A percentile compares a stretch with the other conserved stretches of the same genome.
Conservation (phyloP, 176 grass and related monocot genomes). For the Puya raimondii region DNA sequence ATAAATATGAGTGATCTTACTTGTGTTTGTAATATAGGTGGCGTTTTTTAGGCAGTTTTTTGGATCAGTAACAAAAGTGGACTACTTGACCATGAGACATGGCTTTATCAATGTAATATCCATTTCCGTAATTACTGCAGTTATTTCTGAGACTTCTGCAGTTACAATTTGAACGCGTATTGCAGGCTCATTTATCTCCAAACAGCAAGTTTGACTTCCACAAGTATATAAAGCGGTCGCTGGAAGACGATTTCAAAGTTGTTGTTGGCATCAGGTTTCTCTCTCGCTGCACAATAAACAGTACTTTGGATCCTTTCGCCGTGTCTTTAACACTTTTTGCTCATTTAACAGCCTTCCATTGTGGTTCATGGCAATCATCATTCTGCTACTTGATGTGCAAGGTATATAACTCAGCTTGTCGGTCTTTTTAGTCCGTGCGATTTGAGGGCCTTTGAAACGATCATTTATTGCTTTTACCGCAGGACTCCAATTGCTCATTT, state of each 20-base stretch:
- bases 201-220: conserved; percentile 71
- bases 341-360: conserved; percentile 40
- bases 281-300: neutral
- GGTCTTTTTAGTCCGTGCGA: neutral
- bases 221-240: conserved; percentile 72
- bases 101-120: conserved; percentile 73
- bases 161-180: neutral
- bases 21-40: conserved; percentile 28
- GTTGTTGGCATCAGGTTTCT: conserved; percentile 81
- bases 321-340: conserved; percentile 11
- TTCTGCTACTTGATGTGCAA: conserved; percentile 33
- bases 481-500: conserved; percentile 33
- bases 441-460: neutral
- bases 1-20: neutral
- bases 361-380: conserved; percentile 51
- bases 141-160: conserved; percentile 4
- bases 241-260: conserved; percentile 92
- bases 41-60: conserved; percentile 81
- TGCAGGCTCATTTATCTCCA: conserved; percentile 72
- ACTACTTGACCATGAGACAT: conserved; percentile 76
- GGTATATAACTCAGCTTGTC: conserved; percentile 12
- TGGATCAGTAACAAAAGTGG: conserved; percentile 56
- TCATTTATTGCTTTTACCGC: neutral
- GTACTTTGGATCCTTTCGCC: neutral
- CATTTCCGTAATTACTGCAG: neutral